Base-by-base conservation (phyloP, 768 basidiomycete species). In the Amanita exitialis region DNA sequence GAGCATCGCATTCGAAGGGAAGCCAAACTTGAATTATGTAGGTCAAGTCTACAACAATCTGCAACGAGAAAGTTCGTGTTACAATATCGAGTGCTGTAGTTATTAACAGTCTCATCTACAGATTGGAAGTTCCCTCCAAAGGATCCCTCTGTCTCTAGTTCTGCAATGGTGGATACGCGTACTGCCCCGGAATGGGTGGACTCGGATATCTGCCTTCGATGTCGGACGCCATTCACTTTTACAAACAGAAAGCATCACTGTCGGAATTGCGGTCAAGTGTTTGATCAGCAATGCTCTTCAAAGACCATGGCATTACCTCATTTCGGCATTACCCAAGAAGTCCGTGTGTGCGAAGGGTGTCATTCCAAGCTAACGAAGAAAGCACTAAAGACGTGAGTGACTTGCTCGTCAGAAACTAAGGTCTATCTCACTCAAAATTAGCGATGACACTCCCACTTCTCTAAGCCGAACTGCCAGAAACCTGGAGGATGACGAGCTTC, bases 191-290 rank as follows among this genome's bases (percentile, higher is more conserved):
- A 95, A 62, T 99, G 96, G 96, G 86, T 91, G 39, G 95, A 98
- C 63, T 92, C 92, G 0, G 91, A 96, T 42, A 80, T 93, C 13
- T 99, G 96, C 64, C 79, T 95, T 52, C 82, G 92, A 16, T 99
- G 96, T 65, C 80, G 96, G 15, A 83, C 87, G 0, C 64, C 90
- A 0, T 99, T 99, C 66, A 80, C 83, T 0, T 93, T 97, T 63
- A 96, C 93, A 27, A 98, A 98, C 63, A 79, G 96, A 46, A 97
- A 97, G 63, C 96, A 99, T 60, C 96, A 99, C 61, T 99, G 96
- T 63, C 82, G 96, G 12, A 97, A 97, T 64, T 99, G 96, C 67
- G 96, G 96, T 6, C 84, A 86, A 62, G 92, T 98, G 12, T 98
- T 96, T 61, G 95, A 97, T 67, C 91, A 94, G 49, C 76, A 80